A percentile compares a stretch with the other conserved stretches of the same genome.
Evolutionary conservation across 768 basidiomycete genomes (phyloP).

Genomic region (Amanita thiersii): DNA sequence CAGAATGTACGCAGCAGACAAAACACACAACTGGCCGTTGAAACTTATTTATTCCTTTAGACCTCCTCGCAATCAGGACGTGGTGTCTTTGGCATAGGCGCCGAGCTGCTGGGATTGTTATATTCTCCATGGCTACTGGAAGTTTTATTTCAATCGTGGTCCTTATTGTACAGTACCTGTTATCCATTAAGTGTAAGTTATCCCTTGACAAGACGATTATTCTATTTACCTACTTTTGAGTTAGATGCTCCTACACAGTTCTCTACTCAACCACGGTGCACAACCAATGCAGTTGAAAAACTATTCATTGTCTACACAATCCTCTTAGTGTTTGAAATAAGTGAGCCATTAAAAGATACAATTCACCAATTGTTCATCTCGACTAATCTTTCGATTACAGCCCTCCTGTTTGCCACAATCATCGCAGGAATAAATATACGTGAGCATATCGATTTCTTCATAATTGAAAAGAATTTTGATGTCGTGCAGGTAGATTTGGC

Average conservation of each 20-base stretch:
- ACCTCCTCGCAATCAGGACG: not conserved
- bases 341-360: not conserved
- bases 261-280: not conserved
- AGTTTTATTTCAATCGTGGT: not conserved
- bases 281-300: not conserved
- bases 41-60: not conserved
- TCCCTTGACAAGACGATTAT: not conserved
- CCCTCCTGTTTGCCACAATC: not conserved
- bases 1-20: not conserved
- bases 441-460: not conserved
- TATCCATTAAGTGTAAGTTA: not conserved
- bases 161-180: not conserved
- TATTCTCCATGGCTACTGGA: not conserved
- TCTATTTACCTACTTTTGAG: not conserved
- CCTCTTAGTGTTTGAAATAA: not conserved
- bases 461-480: not conserved
- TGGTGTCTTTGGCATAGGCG: not conserved
- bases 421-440: no score
- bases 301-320: not conserved
- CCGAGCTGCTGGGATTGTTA: no score
- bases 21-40: not conserved
- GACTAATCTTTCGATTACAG: no score
- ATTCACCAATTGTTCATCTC: no score
- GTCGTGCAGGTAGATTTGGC: not conserved
- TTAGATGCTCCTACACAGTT: not conserved